Evolutionary conservation across 768 basidiomycete species (phyloP).

Genomic region (Lactifluus piperatus): DNA sequence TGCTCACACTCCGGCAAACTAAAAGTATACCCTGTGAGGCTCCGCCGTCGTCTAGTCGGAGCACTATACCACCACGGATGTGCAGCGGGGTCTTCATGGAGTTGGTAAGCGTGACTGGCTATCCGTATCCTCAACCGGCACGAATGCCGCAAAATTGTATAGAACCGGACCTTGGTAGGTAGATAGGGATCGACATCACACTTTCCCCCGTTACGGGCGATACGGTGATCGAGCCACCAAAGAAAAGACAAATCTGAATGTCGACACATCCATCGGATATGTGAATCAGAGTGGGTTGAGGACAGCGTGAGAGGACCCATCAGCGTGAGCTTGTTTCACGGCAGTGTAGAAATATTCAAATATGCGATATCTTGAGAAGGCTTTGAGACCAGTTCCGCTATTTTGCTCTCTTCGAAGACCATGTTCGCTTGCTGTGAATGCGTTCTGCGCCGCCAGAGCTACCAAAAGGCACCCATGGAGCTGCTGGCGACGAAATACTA

Average conservation of each 20-base stretch:
- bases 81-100: slow-evolving; percentile 54
- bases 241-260: slow-evolving; percentile 56
- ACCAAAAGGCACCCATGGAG: slow-evolving; percentile 58
- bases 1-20: slow-evolving; percentile 51
- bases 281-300: slow-evolving; percentile 59
- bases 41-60: slow-evolving; percentile 55
- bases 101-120: slow-evolving; percentile 34
- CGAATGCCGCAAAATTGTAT: slow-evolving; percentile 54
- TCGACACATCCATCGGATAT: slow-evolving; percentile 53
- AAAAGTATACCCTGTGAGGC: slow-evolving; percentile 47
- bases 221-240: slow-evolving; percentile 55
- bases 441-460: slow-evolving; percentile 50
- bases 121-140: slow-evolving; percentile 41
- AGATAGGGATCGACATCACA: slow-evolving; percentile 47
- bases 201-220: slow-evolving; percentile 59
- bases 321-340: slow-evolving; percentile 47
- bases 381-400: neutral
- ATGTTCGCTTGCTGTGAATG: slow-evolving; percentile 49
- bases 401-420: neutral
- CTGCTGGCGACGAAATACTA: slow-evolving; percentile 50
- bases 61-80: slow-evolving; percentile 49
- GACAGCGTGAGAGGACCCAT: slow-evolving; percentile 61
- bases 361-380: slow-evolving; percentile 45
- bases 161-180: slow-evolving; percentile 61
- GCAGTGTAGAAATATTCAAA: slow-evolving; percentile 67